phyloP scores from a whole-genome alignment of 179 eudicot genomes.

The Sideroxylon spinosum region DNA sequence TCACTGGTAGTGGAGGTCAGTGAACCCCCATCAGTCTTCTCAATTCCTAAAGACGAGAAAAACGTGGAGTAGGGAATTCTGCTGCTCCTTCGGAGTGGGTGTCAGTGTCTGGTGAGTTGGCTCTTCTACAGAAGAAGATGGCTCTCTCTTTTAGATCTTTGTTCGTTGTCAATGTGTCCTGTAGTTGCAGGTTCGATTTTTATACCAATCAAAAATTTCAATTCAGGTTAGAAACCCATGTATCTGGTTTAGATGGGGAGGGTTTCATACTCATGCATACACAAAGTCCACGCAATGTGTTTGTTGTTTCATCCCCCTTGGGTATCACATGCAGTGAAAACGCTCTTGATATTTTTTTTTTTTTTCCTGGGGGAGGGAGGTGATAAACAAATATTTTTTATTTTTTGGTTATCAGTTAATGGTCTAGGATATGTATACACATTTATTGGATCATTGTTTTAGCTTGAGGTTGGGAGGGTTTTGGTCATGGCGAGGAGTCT shows the following conservation, averaged over 20 bases:
- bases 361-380: neutral
- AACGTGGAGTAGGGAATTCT: too few species aligned
- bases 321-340: neutral
- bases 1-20: slow-evolving; percentile 9
- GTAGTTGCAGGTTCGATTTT: neutral
- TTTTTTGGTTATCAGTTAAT: neutral
- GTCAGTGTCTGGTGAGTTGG: too few species aligned
- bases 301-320: neutral
- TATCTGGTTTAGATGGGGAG: neutral
- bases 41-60: too few species aligned
- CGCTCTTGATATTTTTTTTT: neutral
- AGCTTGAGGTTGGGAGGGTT: neutral
- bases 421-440: neutral
- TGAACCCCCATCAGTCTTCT: neutral
- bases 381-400: neutral
- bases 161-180: neutral
- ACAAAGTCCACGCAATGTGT: neutral
- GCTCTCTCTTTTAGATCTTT: neutral
- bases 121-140: too few species aligned
- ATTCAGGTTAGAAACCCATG: slow-evolving; percentile 11
- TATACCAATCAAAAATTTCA: slow-evolving; percentile 10
- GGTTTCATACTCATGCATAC: neutral
- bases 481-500: neutral
- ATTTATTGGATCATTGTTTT: neutral
- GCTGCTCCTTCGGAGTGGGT: too few species aligned